Evolutionary conservation across 139 green algal genomes (phyloP).

Genomic region (Nannochloris sp.): DNA sequence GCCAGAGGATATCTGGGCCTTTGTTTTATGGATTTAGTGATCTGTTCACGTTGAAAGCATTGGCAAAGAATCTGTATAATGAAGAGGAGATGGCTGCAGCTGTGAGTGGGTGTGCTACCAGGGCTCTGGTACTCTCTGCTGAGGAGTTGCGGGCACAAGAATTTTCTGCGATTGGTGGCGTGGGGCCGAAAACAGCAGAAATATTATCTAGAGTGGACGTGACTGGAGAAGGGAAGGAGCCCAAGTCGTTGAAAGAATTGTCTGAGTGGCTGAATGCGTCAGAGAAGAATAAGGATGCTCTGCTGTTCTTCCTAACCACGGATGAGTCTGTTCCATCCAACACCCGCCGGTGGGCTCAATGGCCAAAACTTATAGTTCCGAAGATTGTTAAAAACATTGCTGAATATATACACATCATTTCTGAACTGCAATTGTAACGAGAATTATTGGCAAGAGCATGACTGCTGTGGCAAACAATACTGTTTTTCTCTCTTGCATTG

Average conservation of each 20-base stretch:
- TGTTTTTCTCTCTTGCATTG: neutral
- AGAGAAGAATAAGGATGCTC: neutral
- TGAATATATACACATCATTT: neutral
- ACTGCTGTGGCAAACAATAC: conserved; percentile 16
- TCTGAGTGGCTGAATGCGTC: conserved; percentile 12
- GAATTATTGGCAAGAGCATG: conserved; percentile 13
- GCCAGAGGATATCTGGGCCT: conserved; percentile 39
- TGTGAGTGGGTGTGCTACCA: conserved; percentile 12
- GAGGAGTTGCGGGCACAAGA: conserved; percentile 27
- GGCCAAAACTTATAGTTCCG: conserved; percentile 24
- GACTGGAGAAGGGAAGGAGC: conserved; percentile 18
- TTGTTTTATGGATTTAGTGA: conserved; percentile 48
- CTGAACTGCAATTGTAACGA: conserved; percentile 13
- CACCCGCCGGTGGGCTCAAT: conserved; percentile 33
- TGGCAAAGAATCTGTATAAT: conserved; percentile 27
- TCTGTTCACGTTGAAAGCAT: conserved; percentile 27
- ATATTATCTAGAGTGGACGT: conserved; percentile 21
- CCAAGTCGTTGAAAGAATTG: conserved; percentile 12
- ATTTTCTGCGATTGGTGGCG: conserved; percentile 26
- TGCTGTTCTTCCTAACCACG: conserved; percentile 8
- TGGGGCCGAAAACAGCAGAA: conserved; percentile 31
- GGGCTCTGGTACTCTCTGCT: neutral
- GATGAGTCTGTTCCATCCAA: conserved; percentile 29
- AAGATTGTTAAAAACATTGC: conserved; percentile 16
- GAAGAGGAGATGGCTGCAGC: conserved; percentile 28